These are phyloP conservation scores for Mycena vulgaris DNA, from an alignment of 768 basidiomycete species.

Conservation along the genomic window DNA sequence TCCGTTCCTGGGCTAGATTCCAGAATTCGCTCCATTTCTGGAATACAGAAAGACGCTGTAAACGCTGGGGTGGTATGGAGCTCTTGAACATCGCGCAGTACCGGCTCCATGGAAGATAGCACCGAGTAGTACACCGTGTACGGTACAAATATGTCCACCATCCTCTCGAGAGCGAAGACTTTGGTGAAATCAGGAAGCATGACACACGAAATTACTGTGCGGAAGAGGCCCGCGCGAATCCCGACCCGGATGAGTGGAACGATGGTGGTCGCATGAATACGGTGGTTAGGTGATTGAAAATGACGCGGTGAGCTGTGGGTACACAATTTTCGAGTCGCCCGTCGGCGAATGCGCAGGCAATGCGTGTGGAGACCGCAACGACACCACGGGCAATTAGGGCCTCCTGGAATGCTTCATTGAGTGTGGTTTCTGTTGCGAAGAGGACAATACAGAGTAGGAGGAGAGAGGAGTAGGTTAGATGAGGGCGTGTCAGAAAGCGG, in stretches of 20 bases:
- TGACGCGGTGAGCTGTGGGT: too few species aligned
- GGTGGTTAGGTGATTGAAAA: not conserved
- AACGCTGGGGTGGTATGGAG: not conserved
- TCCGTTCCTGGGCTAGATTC: not conserved
- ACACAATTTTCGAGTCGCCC: too few species aligned
- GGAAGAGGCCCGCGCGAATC: not conserved
- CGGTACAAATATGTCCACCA: not conserved
- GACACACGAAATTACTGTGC: not conserved
- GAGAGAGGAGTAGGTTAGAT: too few species aligned
- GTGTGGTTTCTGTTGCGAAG: too few species aligned
- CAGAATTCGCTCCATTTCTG: not conserved
- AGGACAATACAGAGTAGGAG: too few species aligned
- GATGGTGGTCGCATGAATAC: not conserved
- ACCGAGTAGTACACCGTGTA: constrained; percentile 1
- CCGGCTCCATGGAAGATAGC: not conserved
- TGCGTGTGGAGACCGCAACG: too few species aligned
- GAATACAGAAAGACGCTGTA: not conserved
- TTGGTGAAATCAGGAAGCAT: not conserved
- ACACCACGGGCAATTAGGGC: too few species aligned
- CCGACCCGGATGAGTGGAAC: not conserved
- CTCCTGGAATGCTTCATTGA: too few species aligned
- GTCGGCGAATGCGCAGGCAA: too few species aligned
- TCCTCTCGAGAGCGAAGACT: not conserved
- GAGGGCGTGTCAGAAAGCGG: too few species aligned
- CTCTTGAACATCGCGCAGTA: not conserved